Evolutionary conservation across 1,284 basidiomycete genomes (phyloP).

Genomic region (Rhodotorula sp.): DNA sequence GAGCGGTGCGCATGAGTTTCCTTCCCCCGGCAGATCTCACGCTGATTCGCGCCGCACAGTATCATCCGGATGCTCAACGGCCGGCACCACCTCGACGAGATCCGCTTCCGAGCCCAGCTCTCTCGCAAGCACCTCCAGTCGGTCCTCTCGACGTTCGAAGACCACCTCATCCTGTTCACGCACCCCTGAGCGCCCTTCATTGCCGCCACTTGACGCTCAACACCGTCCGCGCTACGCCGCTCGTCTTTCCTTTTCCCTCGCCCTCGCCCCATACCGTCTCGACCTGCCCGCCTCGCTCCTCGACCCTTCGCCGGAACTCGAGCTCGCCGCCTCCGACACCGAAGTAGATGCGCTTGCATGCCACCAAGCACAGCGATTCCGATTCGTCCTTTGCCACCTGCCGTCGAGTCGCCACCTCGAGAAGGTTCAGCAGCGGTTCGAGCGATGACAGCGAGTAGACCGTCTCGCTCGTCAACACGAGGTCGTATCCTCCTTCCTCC

Average conservation of each 20-base stretch:
- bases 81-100: conserved; percentile 50
- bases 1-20: conserved; percentile 18
- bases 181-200: conserved; percentile 15
- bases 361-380: conserved; percentile 60
- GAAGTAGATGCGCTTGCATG: conserved; percentile 91
- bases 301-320: conserved; percentile 65
- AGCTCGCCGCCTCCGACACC: conserved; percentile 87
- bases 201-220: conserved; percentile 37
- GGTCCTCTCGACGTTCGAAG: conserved; percentile 36
- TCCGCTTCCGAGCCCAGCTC: conserved; percentile 38
- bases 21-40: too few relatives aligned
- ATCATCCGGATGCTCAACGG: conserved; percentile 57
- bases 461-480: conserved; percentile 87
- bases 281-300: conserved; percentile 49
- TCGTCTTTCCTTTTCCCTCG: conserved; percentile 57
- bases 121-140: conserved; percentile 36
- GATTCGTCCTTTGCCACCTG: conserved; percentile 8
- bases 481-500: conserved; percentile 56
- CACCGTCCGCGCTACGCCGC: conserved; percentile 48
- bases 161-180: conserved; percentile 38
- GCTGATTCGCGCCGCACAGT: not conserved
- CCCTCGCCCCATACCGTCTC: conserved; percentile 54
- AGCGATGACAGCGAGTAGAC: conserved; percentile 76
- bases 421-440: conserved; percentile 60
- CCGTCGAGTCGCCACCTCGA: conserved; percentile 40